Evolutionary conservation across 345 rosid genomes (phyloP), one percentile per base, ranked within the genome.

Genomic region (Melaleuca quinquenervia): DNA sequence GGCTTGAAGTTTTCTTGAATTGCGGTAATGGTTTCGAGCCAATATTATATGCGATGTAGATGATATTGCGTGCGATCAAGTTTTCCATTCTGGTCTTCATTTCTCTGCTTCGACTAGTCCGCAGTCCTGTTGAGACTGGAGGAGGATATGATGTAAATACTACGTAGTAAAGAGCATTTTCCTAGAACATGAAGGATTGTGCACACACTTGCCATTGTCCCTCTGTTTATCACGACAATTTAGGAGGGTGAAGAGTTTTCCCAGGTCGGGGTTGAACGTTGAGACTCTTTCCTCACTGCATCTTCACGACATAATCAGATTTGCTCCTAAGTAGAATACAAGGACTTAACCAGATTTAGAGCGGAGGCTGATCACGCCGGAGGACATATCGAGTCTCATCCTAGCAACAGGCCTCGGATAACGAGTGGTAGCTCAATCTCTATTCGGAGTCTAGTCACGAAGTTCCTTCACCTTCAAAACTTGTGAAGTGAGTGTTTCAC

Each of bases 251-350:
- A 8, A 64, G 0, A 0, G 44, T 16, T 9, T 64, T 29, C 45
- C 45, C 45, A 4, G 76, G 32, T 32, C 45, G 5, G 45, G 45
- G 45, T 64, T 15, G 76, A 64, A 64, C 44, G 32, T 29, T 0
- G 24, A 32, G 0, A 27, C 36, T 27, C 0, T 58, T 1, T 58
- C n/a, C 1, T 58, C 70, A 11, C 5, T 14, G 29, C 36, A 14
- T 32, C 41, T 32, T 24, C 8, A 32, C 0, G 6, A 16, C 45
- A 1, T 32, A 5, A 16, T 18, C 76, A 0, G 45, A 8, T 32
- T 64, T 32, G 24, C 45, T 32, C 76, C 76, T 8, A 8, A 29
- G 1, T 29, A 32, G 12, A 64, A 64, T 20, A 32, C 24, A 16
- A 64, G 3, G 11, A 53, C 55, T 18, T 18, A 53, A 53, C 55